These are phyloP conservation scores for Karstenula rhodostoma DNA, from an alignment of 2,329 filamentous ascomycete species.

Conservation along the genomic window DNA sequence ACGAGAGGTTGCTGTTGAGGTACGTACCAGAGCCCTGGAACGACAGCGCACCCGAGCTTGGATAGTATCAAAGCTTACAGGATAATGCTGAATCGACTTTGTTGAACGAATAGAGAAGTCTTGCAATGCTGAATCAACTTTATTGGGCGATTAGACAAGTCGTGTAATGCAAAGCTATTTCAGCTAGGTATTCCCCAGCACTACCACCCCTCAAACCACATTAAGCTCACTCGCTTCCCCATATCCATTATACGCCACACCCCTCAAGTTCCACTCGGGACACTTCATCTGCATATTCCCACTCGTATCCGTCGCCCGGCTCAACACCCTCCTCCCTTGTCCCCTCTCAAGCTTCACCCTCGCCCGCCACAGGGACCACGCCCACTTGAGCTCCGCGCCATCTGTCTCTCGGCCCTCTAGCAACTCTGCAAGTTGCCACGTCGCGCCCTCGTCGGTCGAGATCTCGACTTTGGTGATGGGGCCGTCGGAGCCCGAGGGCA, in stretches of 20 bases:
- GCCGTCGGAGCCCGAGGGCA: constrained; percentile 62
- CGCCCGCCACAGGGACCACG: constrained; percentile 65
- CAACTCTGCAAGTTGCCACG: constrained; percentile 60
- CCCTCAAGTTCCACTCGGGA: constrained; percentile 66
- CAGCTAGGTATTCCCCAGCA: too few relatives aligned
- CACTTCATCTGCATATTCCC: constrained; percentile 61
- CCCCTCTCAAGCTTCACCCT: constrained; percentile 54
- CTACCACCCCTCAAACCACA: constrained; percentile 47
- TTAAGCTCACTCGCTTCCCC: constrained; percentile 62
- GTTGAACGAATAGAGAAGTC: too few relatives aligned
- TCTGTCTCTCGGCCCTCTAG: constrained; percentile 30
- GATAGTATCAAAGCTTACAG: too few relatives aligned
- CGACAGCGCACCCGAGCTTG: too few relatives aligned
- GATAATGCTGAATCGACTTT: too few relatives aligned
- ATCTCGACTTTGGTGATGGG: constrained; percentile 64
- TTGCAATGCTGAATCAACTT: neutral
- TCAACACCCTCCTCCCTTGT: constrained; percentile 56
- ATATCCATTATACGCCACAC: constrained; percentile 68
- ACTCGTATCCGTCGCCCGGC: constrained; percentile 62
- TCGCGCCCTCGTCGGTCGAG: constrained; percentile 58
- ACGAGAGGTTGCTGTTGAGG: too few relatives aligned
- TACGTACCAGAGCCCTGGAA: too few relatives aligned
- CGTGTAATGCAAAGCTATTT: too few relatives aligned
- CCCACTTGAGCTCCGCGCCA: constrained; percentile 57
- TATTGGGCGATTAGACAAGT: too few relatives aligned